Evolutionary conservation across 495 filamentous ascomycete species (phyloP).

Genomic region (Aspergillus bridgeri): DNA sequence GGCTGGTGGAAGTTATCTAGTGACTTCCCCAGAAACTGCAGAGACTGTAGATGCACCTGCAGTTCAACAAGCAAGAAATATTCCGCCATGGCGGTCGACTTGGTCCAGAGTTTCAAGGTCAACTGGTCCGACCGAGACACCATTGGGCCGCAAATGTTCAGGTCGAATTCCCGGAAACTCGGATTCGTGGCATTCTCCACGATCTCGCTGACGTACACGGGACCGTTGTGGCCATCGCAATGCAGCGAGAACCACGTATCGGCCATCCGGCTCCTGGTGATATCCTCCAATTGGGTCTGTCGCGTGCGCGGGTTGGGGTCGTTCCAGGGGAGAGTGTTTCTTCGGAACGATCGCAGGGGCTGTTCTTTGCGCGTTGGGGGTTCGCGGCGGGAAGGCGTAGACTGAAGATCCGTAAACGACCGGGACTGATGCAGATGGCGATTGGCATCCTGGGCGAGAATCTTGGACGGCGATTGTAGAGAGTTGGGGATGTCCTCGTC

Average conservation of each 20-base stretch:
- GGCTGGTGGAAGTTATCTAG: constrained; percentile 70
- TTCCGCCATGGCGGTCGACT: constrained; percentile 49
- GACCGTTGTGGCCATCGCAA: constrained; percentile 58
- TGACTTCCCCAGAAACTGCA: constrained; percentile 78
- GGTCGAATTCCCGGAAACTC: constrained; percentile 82
- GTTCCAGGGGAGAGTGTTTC: constrained; percentile 67
- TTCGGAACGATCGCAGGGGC: constrained; percentile 41
- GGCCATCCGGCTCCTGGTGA: constrained; percentile 67
- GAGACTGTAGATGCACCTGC: constrained; percentile 60
- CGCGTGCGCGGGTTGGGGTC: constrained; percentile 61
- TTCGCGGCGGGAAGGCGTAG: constrained; percentile 24
- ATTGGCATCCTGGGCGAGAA: constrained; percentile 56
- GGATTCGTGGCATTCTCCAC: constrained; percentile 81
- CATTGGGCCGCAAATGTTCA: constrained; percentile 60
- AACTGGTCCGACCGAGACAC: constrained; percentile 63
- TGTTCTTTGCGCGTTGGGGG: constrained; percentile 17
- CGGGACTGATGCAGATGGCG: constrained; percentile 61
- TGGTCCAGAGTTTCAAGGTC: constrained; percentile 75
- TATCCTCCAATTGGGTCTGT: constrained; percentile 75
- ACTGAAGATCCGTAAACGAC: constrained; percentile 68
- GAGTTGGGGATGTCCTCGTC: constrained; percentile 71
- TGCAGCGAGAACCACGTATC: constrained; percentile 90
- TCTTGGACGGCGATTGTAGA: constrained; percentile 68
- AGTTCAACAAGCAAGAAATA: constrained; percentile 72
- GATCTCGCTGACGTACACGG: constrained; percentile 88